Evolutionary conservation across 306 rosid genomes (phyloP).

Genomic region (Biancaea sappan): DNA sequence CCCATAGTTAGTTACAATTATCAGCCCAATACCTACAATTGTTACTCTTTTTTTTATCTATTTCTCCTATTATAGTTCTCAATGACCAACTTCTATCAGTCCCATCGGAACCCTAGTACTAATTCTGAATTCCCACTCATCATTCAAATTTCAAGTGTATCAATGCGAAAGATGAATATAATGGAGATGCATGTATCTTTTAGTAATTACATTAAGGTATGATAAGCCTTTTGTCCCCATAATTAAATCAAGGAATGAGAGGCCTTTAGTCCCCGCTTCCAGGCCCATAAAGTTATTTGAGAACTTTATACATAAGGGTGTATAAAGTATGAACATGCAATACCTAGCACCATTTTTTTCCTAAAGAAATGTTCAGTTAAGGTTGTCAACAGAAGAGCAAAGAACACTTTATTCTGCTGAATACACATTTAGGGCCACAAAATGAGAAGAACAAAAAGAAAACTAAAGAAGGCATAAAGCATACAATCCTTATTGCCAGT

Average conservation of each 20-base stretch:
- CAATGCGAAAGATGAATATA: not conserved
- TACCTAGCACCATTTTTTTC: not conserved
- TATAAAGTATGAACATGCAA: not conserved
- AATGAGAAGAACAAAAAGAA: not conserved
- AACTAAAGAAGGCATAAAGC: not conserved
- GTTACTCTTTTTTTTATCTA: no score
- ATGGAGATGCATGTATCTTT: not conserved
- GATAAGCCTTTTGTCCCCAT: no score
- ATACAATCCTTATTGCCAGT: slow-evolving; percentile 13
- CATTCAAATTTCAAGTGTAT: not conserved
- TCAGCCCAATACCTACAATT: no score
- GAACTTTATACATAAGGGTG: not conserved
- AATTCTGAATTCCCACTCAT: not conserved
- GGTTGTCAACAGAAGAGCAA: not conserved
- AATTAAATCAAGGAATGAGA: not conserved
- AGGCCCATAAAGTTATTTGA: not conserved
- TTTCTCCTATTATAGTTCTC: no score
- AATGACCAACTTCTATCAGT: no score
- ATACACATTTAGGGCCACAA: no score
- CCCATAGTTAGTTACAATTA: no score
- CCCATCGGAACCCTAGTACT: no score
- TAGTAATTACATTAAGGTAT: not conserved
- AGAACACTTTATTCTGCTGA: no score
- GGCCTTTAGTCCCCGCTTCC: not conserved
- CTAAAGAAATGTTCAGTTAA: not conserved